Evolutionary conservation across 2,329 filamentous ascomycete genomes (phyloP).

Genomic region (Penicillium italicum): DNA sequence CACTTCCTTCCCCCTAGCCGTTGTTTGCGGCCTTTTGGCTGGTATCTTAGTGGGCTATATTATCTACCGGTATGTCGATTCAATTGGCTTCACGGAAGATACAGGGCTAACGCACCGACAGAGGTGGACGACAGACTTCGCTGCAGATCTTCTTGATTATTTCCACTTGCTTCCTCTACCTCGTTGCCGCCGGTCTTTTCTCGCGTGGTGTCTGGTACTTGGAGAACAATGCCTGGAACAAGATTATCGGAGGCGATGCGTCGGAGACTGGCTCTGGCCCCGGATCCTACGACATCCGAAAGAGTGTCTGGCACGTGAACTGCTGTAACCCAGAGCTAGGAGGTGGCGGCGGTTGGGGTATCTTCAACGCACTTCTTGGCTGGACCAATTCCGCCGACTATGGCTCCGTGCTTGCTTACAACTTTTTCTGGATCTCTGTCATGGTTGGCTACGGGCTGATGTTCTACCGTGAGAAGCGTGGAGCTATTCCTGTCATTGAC

Average conservation of each 20-base stretch:
- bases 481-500: slow-evolving; percentile 18
- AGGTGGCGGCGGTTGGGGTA: slow-evolving; percentile 75
- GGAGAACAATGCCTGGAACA: slow-evolving; percentile 57
- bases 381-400: slow-evolving; percentile 88
- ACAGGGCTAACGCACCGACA: slow-evolving; percentile 7
- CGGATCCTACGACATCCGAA: slow-evolving; percentile 73
- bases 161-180: slow-evolving; percentile 78
- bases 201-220: slow-evolving; percentile 73
- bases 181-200: slow-evolving; percentile 79
- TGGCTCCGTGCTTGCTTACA: slow-evolving; percentile 81
- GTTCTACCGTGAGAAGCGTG: slow-evolving; percentile 19
- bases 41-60: slow-evolving; percentile 67
- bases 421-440: slow-evolving; percentile 66
- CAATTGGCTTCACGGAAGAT: not conserved
- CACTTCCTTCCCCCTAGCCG: slow-evolving; percentile 71
- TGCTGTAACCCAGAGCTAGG: slow-evolving; percentile 72
- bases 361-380: slow-evolving; percentile 80
- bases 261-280: slow-evolving; percentile 63
- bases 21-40: slow-evolving; percentile 66
- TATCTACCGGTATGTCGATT: slow-evolving; percentile 66
- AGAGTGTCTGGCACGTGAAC: slow-evolving; percentile 80
- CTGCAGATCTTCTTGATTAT: slow-evolving; percentile 75
- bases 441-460: slow-evolving; percentile 20
- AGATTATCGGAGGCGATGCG: slow-evolving; percentile 45
- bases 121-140: slow-evolving; percentile 61